Base-by-base conservation (phyloP, 2,329 filamentous ascomycete species). In the Alternaria gaisen region DNA sequence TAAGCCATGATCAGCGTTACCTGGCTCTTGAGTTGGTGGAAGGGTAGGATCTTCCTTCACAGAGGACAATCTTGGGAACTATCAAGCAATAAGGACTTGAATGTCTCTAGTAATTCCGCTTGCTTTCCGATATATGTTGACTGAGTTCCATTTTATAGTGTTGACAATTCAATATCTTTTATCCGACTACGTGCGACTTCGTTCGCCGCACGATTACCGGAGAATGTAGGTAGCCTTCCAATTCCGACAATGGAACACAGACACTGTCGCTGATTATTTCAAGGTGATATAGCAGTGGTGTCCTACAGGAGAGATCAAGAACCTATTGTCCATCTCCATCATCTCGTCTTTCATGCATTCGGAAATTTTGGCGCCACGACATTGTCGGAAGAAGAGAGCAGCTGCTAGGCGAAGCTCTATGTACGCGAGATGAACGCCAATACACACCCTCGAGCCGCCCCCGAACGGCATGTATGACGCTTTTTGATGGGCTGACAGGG, bases 391-490 rank as follows among this genome's bases (percentile, higher is more conserved):
- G 68, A 88, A 86, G 4, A 80, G 70, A 0, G 84, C 82, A 0
- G 82, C 76, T 0, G 79, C 82, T 20, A 85, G 77, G 5, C 85
- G 80, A 28, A 88, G 72, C 67, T 88, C 85, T 72, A 85, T 84
- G 16, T 78, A 76, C 0, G 90, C 89, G 65, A 91, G 86, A 68
- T 91, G 88, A 2, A 87, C 85, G 0, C 89, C 90, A 4, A 92
- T 80, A 65, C 90, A 91, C 78, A 89, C 87, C 26, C 88, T 81
- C 0, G 88, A 87, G 0, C 89, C 89, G 16, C 85, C 89, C 2
- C 88, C 87, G 73, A 91, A 91, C 0, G 88, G 87, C 82, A 87
- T 87, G 63, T 88, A 90, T 22, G 85, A 85, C 6, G 84, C 81
- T 53, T 85, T 83, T 8, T 73, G 72, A 14, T 61, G 60, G 5